Base-by-base conservation (phyloP, 345 rosid species). In the Adansonia digitata region DNA sequence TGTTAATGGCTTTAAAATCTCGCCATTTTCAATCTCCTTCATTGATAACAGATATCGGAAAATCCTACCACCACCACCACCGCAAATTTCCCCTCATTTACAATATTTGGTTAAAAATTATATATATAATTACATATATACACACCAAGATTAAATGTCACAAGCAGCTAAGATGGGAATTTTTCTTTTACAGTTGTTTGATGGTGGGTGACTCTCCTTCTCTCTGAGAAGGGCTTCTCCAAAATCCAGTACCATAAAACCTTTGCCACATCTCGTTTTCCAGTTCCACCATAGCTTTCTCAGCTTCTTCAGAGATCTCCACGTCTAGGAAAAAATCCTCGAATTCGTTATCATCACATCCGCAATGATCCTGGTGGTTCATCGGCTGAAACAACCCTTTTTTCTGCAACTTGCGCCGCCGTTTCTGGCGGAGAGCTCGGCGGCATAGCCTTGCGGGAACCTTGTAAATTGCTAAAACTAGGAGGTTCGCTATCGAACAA, bases 221-320 rank as follows among this genome's bases (percentile, higher is more conserved):
- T 63, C 85, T 78, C 72, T 82, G 88, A 1, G 97, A 89, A 11
- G 91, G 77, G 74, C 94, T 88, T 74, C 94, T 78, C 94, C 94
- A 90, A 40, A 92, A 92, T 1, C 97, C 97, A 2, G 89, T 82
- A 0, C 78, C 81, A 42, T 82, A 81, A 72, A 92, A 90, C 13
- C 76, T 87, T 35, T 81, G 81, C 92, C 90, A 88, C 91, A 86
- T 88, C 78, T 88, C 91, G 52, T 84, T 82, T 60, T 81, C 87
- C 69, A 83, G 75, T 62, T 78, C 70, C 52, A 76, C 0, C 65
- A 79, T 83, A 46, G 86, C 87, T 74, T 73, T 80, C 17, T 68
- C 76, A 0, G 56, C 34, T 4, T 85, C 72, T 14, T 68, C 83
- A 0, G 80, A 80, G 11, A 18, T 11, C 9, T 35, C 40, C 34